phyloP scores from a whole-genome alignment of 768 basidiomycete genomes.

The Hypholoma sublateritium region DNA sequence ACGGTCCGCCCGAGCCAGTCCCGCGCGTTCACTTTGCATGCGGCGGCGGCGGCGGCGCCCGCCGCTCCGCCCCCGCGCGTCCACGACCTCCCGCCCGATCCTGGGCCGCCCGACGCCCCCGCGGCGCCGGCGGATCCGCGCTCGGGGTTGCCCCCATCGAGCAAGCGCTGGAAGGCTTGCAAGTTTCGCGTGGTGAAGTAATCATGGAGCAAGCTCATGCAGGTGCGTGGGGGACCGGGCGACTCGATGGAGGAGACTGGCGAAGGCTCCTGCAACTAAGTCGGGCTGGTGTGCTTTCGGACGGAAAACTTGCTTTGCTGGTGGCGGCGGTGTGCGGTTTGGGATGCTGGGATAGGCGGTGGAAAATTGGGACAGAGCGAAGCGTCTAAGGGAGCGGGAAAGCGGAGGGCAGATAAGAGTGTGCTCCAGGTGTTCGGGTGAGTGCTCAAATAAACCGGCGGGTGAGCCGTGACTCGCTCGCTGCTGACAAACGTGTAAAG shows the following conservation, averaged over 20 bases:
- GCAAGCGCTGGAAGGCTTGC: slow-evolving; percentile 74
- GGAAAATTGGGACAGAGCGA: too few relatives aligned
- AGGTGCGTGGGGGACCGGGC: slow-evolving; percentile 37
- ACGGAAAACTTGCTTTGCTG: background rate
- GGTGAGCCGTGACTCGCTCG: too few relatives aligned
- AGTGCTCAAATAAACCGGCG: too few relatives aligned
- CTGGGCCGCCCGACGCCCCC: slow-evolving; percentile 31
- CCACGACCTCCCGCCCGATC: slow-evolving; percentile 57
- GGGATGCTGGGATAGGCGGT: too few relatives aligned
- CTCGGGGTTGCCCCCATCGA: slow-evolving; percentile 48
- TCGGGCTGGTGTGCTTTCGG: background rate
- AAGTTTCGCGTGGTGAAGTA: slow-evolving; percentile 70
- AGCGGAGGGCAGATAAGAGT: too few relatives aligned
- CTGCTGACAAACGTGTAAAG: too few relatives aligned
- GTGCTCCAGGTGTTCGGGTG: too few relatives aligned
- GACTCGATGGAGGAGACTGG: slow-evolving; percentile 34
- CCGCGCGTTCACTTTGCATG: slow-evolving; percentile 64
- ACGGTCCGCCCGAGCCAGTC: slow-evolving; percentile 76
- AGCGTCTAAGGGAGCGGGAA: too few relatives aligned
- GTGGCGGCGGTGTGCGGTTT: too few relatives aligned
- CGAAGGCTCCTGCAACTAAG: slow-evolving; percentile 21
- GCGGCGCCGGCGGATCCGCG: slow-evolving; percentile 29
- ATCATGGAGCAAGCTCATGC: slow-evolving; percentile 83
- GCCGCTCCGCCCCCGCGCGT: slow-evolving; percentile 43
- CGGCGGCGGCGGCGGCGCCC: slow-evolving; percentile 24